A percentile compares a stretch with the other conserved stretches of the same genome.
Evolutionary conservation across 306 rosid species (phyloP).

Genomic region (Nissolia schottii): DNA sequence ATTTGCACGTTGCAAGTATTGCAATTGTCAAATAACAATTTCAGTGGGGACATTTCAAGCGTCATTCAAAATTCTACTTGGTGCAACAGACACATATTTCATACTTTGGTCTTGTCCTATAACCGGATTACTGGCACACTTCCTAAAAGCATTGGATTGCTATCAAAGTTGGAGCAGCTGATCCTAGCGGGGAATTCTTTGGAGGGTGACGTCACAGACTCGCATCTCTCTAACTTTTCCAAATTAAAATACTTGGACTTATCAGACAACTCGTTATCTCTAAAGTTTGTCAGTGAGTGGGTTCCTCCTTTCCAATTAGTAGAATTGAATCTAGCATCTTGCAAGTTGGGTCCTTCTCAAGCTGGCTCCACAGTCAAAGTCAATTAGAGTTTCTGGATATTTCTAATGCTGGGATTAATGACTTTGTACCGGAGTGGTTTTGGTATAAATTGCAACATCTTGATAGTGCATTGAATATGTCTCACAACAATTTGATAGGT

Average conservation of each 20-base stretch:
- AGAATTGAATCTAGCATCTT: background rate
- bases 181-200: background rate
- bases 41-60: background rate
- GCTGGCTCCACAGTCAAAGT: background rate
- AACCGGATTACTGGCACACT: background rate
- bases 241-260: accelerated
- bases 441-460: background rate
- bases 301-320: background rate
- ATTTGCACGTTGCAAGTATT: background rate
- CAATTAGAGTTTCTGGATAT: accelerated
- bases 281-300: background rate
- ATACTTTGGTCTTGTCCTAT: background rate
- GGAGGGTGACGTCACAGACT: constrained; percentile 10
- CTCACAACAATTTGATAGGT: background rate
- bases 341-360: background rate
- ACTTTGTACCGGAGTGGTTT: background rate
- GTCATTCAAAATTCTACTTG: background rate
- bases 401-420: background rate
- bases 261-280: background rate
- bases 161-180: background rate
- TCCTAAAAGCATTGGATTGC: background rate
- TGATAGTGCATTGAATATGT: background rate
- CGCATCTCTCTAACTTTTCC: background rate
- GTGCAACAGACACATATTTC: background rate
- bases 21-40: accelerated